Evolutionary conservation across 2,329 filamentous ascomycete genomes (phyloP), one percentile per base, ranked within the genome.

Genomic region (Fusarium haematococcum): DNA sequence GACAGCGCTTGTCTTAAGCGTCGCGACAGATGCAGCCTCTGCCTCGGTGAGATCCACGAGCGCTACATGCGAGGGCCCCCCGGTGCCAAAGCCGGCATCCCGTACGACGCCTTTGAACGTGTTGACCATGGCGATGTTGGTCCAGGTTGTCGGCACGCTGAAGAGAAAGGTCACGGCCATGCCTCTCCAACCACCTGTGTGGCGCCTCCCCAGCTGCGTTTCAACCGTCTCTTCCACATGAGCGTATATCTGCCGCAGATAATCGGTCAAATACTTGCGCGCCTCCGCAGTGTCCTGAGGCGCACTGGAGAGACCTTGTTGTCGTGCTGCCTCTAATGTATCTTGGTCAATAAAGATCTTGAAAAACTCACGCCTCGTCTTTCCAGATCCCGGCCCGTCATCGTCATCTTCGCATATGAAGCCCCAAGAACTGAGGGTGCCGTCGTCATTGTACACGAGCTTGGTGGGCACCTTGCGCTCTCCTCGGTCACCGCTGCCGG

Each of bases 391-490:
- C 0, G 52, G 52, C 0, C 52, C 52, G 1, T 57, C 52, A 11
- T 57, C 52, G 2, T 57, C 52, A 2, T 57, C 52, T 57, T 35
- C 52, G 20, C 52, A 57, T 35, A 35, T 35, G 5, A 57, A 57
- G 0, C 88, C 87, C 88, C 88, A 89, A 1, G 85, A 87, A 0
- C 85, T 85, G 3, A 88, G 80, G 10, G 70, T 79, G 10, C 77
- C 77, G 68, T 84, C 80, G 11, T 78, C 69, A 41, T 85, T 84
- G 74, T 89, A 89, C 7, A 88, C 81, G 6, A 90, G 78, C 5
- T 85, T 83, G 0, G 88, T 88, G 3, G 87, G 87, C 0, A 89
- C 87, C 74, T 89, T 90, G 72, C 88, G 87, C 68, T 89, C 87
- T 61, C 86, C 86, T 61, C 84, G 84, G 67, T 87, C 85, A 10